These are phyloP conservation scores for Chionographis japonica DNA, from an alignment of 106 monocot genomes.

Conservation along the genomic window DNA sequence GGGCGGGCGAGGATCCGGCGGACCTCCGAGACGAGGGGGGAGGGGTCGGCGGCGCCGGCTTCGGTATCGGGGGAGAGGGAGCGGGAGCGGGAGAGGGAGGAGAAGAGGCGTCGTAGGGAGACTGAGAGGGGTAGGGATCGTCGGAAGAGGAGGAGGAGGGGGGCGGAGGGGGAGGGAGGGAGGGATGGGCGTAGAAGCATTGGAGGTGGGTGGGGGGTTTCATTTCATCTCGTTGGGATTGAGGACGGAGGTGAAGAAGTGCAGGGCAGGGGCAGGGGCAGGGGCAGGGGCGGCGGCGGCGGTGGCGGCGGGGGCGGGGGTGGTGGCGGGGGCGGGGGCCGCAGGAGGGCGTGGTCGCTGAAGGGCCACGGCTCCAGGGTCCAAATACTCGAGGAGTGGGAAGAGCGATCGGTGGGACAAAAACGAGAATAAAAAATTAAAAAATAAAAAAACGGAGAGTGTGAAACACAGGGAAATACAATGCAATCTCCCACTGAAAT, in stretches of 20 bases:
- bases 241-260: too few relatives aligned
- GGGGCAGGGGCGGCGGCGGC: not conserved
- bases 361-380: too few relatives aligned
- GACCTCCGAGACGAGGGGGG: not conserved
- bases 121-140: not conserved
- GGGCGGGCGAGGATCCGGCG: constrained; percentile 34
- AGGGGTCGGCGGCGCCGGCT: not conserved
- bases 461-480: too few relatives aligned
- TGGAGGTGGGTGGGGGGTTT: too few relatives aligned
- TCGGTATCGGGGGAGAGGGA: not conserved
- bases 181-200: not conserved
- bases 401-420: too few relatives aligned
- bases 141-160: not conserved
- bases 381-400: not conserved
- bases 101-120: not conserved
- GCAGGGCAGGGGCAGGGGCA: not conserved
- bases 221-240: too few relatives aligned
- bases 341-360: not conserved
- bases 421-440: too few relatives aligned
- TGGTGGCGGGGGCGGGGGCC: not conserved
- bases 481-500: too few relatives aligned
- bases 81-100: not conserved
- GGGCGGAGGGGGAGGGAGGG: not conserved
- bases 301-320: constrained; percentile 1
- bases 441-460: too few relatives aligned